A percentile compares a stretch with the other conserved stretches of the same genome.
These are phyloP conservation scores for Dothidotthia symphoricarpi DNA, from an alignment of 2,329 filamentous ascomycete genomes.

Conservation along the genomic window DNA sequence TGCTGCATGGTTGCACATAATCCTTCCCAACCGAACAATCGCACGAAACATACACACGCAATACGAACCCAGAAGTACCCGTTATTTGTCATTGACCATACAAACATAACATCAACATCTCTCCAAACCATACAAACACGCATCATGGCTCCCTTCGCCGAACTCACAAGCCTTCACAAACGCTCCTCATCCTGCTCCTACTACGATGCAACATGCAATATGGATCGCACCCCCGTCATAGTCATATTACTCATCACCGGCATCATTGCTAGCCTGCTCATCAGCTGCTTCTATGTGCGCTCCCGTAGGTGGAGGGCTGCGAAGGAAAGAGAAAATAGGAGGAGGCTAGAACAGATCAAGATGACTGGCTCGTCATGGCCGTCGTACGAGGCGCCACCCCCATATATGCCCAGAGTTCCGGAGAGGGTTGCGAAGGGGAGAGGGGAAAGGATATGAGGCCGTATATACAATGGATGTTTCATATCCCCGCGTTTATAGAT, in stretches of 20 bases:
- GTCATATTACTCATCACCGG: conserved; percentile 19
- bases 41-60: no score
- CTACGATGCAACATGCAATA: conserved; percentile 12
- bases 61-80: no score
- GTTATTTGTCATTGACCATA: no score
- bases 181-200: conserved; percentile 12
- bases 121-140: no score
- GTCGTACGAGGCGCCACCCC: conserved; percentile 10
- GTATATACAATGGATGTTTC: no score
- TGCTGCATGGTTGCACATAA: no score
- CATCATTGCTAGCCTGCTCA: conserved; percentile 13
- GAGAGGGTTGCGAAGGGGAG: conserved; percentile 8
- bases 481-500: no score
- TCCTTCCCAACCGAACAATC: no score
- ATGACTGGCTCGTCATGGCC: not conserved
- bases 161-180: conserved; percentile 8
- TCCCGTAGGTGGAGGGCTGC: conserved; percentile 6
- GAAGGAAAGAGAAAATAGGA: conserved; percentile 1
- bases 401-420: conserved; percentile 13
- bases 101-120: no score
- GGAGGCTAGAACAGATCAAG: not conserved
- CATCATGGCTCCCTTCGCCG: not conserved
- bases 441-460: conserved; percentile 1
- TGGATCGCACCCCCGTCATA: conserved; percentile 21
- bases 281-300: conserved; percentile 14